Base-by-base conservation (phyloP, 108 stramenopile species). In the Parietichytrium sp. region DNA sequence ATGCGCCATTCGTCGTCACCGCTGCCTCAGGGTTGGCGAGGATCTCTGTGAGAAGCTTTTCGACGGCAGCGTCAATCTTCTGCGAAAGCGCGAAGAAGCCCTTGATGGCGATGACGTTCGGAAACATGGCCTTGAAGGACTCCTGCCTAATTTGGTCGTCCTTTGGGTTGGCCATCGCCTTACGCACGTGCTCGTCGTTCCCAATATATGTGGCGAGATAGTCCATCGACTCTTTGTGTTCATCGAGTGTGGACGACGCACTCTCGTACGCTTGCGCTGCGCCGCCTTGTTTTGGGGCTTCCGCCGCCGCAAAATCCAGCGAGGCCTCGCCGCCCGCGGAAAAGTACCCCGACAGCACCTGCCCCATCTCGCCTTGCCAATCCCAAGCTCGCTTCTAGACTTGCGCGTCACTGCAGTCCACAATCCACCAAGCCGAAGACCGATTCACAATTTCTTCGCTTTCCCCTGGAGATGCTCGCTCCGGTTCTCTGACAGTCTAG, bases 111-210 rank as follows among this genome's bases (percentile, higher is more conserved):
- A 45, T 42, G 0, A 72, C 61, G 42, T 72, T 72, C 23, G 61
- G 61, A 20, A 72, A 72, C 61, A 72, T 72, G 20, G 38, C 61
- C 61, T 72, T 42, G 20, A 72, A 72, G 61, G 61, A 33, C 20
- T 72, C 61, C 61, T 72, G 61, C 16, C 61, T 33, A 2, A 72
- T 25, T 25, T 72, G 36, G 10, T 31, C 38, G 61, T 72, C 61
- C 13, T 72, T 72, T 3, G 61, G 61, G 8, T 16, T 23, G 13
- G 29, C 61, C 61, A 72, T 10, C 33, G 61, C 61, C 61, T 27
- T 10, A 10, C 45, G 61, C 1, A 72, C 61, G 42, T 45, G 61
- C 42, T 72, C 45, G 45, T 45, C 42, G 25, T 72, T 72, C 6
- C 38, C 61, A 10, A 45, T 8, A 2, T 72, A 72, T 23, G 33